These are phyloP conservation scores for Cryphonectria carpinicola DNA, from an alignment of 2,329 filamentous ascomycete species.

Conservation along the genomic window DNA sequence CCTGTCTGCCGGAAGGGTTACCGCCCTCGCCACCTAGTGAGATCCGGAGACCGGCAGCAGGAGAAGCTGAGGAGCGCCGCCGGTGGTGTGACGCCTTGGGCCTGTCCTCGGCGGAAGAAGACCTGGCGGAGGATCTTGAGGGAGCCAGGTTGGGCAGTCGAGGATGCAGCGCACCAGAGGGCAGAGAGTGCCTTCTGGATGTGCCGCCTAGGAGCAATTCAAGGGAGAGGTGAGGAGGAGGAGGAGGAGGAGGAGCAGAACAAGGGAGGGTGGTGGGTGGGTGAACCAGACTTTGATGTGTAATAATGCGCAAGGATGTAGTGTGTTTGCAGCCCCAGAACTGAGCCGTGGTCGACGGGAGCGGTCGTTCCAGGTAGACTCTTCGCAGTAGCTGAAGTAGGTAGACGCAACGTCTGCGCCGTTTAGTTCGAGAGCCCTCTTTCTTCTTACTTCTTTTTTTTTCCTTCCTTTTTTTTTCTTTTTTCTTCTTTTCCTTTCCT, in stretches of 20 bases:
- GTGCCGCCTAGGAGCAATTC: conserved; percentile 13
- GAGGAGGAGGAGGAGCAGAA: conserved; percentile 7
- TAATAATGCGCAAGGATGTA: conserved; percentile 18
- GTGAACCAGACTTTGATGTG: neutral
- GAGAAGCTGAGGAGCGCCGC: conserved; percentile 51
- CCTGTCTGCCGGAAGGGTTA: conserved; percentile 43
- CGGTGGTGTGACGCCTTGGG: conserved; percentile 53
- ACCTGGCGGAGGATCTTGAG: conserved; percentile 52
- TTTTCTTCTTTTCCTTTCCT: neutral
- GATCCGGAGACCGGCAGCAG: conserved; percentile 38
- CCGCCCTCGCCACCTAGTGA: conserved; percentile 39
- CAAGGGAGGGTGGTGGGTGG: neutral
- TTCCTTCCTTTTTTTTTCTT: neutral
- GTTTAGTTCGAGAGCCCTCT: neutral
- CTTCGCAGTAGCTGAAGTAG: neutral
- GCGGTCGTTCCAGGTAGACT: neutral
- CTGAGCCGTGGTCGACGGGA: conserved; percentile 6
- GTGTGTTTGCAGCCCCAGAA: conserved; percentile 8
- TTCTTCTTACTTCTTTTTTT: neutral
- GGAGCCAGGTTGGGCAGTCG: conserved; percentile 53
- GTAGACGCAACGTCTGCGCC: neutral
- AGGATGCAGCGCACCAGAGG: conserved; percentile 34
- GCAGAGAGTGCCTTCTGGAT: conserved; percentile 25
- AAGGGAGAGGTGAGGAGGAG: conserved; percentile 8
- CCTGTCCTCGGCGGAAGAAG: conserved; percentile 54